Conservation (phyloP, 768 basidiomycete genomes). For the Leccinum obscurum region DNA sequence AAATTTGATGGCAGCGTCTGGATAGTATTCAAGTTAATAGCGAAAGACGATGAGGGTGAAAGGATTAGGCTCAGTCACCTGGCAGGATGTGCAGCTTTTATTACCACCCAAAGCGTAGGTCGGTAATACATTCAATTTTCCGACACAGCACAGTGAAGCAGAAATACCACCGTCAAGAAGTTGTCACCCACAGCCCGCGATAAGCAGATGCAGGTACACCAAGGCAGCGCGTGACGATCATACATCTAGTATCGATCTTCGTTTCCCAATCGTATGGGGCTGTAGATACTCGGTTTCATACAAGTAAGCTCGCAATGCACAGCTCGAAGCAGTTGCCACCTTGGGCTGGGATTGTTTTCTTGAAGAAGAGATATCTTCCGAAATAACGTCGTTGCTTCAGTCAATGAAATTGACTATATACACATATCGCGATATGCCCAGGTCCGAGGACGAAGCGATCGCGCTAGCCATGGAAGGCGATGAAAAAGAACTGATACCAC, state of each 20-base stretch:
- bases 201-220: neutral
- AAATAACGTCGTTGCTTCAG: neutral
- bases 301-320: neutral
- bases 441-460: too few relatives aligned
- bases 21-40: neutral
- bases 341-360: neutral
- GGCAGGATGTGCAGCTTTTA: neutral
- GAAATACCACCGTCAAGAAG: neutral
- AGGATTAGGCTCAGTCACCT: neutral
- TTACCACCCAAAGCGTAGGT: neutral
- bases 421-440: neutral
- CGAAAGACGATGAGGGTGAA: neutral
- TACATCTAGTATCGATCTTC: neutral
- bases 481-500: too few relatives aligned
- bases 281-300: too few relatives aligned
- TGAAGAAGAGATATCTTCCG: neutral
- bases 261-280: neutral
- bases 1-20: neutral
- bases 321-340: neutral
- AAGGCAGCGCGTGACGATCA: neutral
- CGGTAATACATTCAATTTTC: neutral
- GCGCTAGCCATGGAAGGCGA: too few relatives aligned
- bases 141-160: neutral
- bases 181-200: neutral
- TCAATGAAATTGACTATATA: neutral